A percentile compares a stretch with the other conserved stretches of the same genome.
phyloP scores from a whole-genome alignment of 1,284 basidiomycete species.

The Tilletia indica region DNA sequence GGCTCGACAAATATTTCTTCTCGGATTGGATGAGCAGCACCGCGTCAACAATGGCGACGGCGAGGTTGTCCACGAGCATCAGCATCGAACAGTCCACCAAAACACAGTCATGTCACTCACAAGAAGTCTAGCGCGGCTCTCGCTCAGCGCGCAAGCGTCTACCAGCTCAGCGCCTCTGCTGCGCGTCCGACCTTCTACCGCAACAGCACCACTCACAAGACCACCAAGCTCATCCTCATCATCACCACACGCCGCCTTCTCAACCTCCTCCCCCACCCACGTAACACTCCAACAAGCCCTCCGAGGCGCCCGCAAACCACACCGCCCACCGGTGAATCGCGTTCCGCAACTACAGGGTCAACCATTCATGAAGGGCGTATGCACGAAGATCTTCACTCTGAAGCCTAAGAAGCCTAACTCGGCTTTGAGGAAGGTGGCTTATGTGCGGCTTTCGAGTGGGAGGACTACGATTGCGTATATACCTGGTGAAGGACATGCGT shows the following conservation, averaged over 20 bases:
- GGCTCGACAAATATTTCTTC: background rate
- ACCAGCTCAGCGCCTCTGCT: background rate
- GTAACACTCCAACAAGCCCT: conserved; percentile 54
- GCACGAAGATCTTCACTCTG: conserved; percentile 53
- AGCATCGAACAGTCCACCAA: background rate
- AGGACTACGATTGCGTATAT: conserved; percentile 90
- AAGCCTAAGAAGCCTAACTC: conserved; percentile 99
- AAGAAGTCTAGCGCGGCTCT: background rate
- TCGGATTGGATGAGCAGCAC: background rate
- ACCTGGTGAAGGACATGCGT: conserved; percentile 93
- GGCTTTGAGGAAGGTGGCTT: conserved; percentile 92
- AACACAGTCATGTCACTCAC: background rate
- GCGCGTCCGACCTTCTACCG: background rate
- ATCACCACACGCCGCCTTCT: conserved; percentile 31
- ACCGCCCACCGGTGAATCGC: conserved; percentile 56
- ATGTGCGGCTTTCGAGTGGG: conserved; percentile 87
- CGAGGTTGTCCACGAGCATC: background rate
- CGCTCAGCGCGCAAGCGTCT: background rate
- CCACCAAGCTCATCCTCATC: conserved; percentile 44
- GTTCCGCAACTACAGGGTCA: conserved; percentile 48
- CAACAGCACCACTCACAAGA: background rate
- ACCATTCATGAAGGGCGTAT: conserved; percentile 55
- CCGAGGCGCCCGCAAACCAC: conserved; percentile 50
- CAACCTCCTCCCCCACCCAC: conserved; percentile 33
- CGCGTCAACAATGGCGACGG: background rate